Percentiles rank a stretch among this genome's conserved stretches.
These are phyloP conservation scores for Mucor velutinosus DNA, from an alignment of 371 early-diverging fungal genomes.

Conservation along the genomic window DNA sequence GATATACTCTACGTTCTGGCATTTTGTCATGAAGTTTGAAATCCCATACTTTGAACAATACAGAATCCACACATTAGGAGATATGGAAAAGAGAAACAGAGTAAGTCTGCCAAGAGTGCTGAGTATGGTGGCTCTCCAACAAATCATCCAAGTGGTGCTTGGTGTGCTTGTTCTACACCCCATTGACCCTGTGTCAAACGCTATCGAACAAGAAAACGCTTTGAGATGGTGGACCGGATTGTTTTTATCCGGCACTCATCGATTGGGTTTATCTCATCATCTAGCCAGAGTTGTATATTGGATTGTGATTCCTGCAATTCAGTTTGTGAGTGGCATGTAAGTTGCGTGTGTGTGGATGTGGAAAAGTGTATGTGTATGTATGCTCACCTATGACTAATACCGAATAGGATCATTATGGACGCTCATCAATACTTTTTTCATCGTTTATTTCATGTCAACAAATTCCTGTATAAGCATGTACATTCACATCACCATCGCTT, in stretches of 20 bases:
- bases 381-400: background rate
- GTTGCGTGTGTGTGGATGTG: background rate
- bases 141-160: conserved; percentile 49
- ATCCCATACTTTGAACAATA: conserved; percentile 73
- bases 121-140: conserved; percentile 59
- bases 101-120: conserved; percentile 60
- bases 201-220: conserved; percentile 16
- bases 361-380: background rate
- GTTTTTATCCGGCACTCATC: conserved; percentile 46
- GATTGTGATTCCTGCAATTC: conserved; percentile 27
- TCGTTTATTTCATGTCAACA: conserved; percentile 70
- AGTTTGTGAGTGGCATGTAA: conserved; percentile 42
- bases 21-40: conserved; percentile 58
- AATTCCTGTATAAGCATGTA: conserved; percentile 71
- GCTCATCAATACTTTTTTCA: conserved; percentile 80
- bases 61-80: conserved; percentile 68
- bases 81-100: conserved; percentile 62
- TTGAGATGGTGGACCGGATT: conserved; percentile 13
- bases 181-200: conserved; percentile 20
- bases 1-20: conserved; percentile 67
- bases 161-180: conserved; percentile 32
- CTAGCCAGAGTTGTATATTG: conserved; percentile 52
- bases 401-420: conserved; percentile 59
- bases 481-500: conserved; percentile 80
- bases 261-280: conserved; percentile 57